Evolutionary conservation across 345 rosid genomes (phyloP).

Genomic region (Linum lewisii): DNA sequence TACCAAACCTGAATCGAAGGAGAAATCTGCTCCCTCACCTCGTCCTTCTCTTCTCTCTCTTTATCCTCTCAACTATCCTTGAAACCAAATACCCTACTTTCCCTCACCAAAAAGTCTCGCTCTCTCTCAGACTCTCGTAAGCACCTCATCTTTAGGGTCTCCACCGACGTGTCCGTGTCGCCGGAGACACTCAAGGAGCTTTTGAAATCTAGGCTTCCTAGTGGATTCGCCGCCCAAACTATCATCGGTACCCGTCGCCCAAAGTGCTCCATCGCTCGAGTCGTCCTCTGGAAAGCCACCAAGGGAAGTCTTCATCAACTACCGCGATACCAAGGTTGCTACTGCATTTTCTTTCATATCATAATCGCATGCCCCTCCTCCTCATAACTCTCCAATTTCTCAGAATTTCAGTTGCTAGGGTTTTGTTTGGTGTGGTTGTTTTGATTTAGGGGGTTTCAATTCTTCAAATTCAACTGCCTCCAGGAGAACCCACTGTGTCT

Average conservation of each 20-base stretch:
- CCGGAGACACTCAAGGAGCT: slow-evolving; percentile 46
- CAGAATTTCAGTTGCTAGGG: not conserved
- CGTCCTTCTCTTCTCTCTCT: slow-evolving; percentile 69
- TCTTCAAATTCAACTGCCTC: slow-evolving; percentile 1
- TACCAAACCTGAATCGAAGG: too few relatives aligned
- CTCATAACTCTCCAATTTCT: not conserved
- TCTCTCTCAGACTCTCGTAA: too few relatives aligned
- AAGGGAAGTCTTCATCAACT: slow-evolving; percentile 82
- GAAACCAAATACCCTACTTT: slow-evolving; percentile 33
- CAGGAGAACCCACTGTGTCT: slow-evolving; percentile 97
- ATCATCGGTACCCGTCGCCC: slow-evolving; percentile 84
- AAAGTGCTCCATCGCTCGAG: slow-evolving; percentile 85
- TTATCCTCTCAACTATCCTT: slow-evolving; percentile 63
- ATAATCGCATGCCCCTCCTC: too few relatives aligned
- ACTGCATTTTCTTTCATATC: not conserved
- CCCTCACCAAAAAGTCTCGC: slow-evolving; percentile 21
- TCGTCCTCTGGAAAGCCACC: slow-evolving; percentile 84
- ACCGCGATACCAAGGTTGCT: slow-evolving; percentile 72
- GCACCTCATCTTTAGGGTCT: slow-evolving; percentile 30
- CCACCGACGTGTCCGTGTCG: slow-evolving; percentile 45
- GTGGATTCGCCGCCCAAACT: slow-evolving; percentile 86
- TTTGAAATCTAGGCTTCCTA: slow-evolving; percentile 77
- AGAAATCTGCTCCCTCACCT: slow-evolving; percentile 37
- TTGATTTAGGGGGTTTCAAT: not conserved
- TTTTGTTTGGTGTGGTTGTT: not conserved